These are phyloP conservation scores for Meyerozyma athensensis DNA, from an alignment of 1,139 yeast genomes.

Conservation along the genomic window DNA sequence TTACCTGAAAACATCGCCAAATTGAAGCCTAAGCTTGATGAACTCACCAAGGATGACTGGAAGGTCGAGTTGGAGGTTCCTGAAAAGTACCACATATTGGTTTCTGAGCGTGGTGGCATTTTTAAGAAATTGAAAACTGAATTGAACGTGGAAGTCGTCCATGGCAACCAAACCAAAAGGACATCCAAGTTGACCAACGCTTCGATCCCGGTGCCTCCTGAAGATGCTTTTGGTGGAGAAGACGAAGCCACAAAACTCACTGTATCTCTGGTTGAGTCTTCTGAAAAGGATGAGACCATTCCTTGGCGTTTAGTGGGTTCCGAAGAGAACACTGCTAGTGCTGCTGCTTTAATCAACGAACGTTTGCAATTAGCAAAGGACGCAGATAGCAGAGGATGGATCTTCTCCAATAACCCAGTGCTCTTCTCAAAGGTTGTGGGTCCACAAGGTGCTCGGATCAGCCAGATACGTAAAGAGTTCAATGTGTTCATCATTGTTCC, in stretches of 20 bases:
- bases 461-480: slow-evolving; percentile 54
- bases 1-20: slow-evolving; percentile 56
- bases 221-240: slow-evolving; percentile 43
- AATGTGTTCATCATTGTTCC: slow-evolving; percentile 65
- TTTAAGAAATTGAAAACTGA: slow-evolving; percentile 53
- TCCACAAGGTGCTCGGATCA: slow-evolving; percentile 67
- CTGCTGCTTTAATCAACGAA: slow-evolving; percentile 29
- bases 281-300: slow-evolving; percentile 35
- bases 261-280: slow-evolving; percentile 18
- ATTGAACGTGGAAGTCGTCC: slow-evolving; percentile 57
- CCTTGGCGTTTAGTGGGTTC: slow-evolving; percentile 64
- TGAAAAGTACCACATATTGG: slow-evolving; percentile 50
- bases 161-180: slow-evolving; percentile 48
- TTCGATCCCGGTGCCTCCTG: slow-evolving; percentile 45
- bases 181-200: slow-evolving; percentile 49
- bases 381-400: slow-evolving; percentile 37
- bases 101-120: slow-evolving; percentile 66
- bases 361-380: slow-evolving; percentile 31
- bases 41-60: slow-evolving; percentile 53
- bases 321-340: slow-evolving; percentile 35
- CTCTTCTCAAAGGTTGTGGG: slow-evolving; percentile 64
- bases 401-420: slow-evolving; percentile 30
- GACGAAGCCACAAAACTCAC: slow-evolving; percentile 44
- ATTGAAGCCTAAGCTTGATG: slow-evolving; percentile 49
- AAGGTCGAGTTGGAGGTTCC: slow-evolving; percentile 51